Percentiles rank a stretch among this genome's conserved stretches.
Conservation (phyloP, 768 basidiomycete species). For the Mycena filopes region DNA sequence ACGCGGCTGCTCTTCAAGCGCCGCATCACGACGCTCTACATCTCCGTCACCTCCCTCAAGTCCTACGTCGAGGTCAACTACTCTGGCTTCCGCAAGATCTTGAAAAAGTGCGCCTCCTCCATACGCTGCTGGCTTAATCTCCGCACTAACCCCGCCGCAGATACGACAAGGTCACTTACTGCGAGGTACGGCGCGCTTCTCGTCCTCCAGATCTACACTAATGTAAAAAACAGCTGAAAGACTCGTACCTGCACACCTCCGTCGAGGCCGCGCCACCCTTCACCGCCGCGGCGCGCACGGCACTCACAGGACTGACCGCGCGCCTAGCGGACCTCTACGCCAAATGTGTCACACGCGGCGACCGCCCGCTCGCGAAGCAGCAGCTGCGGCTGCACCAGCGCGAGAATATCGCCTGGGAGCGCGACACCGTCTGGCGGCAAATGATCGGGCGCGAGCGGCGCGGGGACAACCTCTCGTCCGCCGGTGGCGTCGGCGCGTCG, state of each 20-base stretch:
- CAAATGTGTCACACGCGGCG: conserved; percentile 83
- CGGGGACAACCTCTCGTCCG: conserved; percentile 57
- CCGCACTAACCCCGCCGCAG: conserved; percentile 50
- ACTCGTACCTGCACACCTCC: conserved; percentile 74
- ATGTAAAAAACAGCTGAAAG: conserved; percentile 76
- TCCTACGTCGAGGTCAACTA: conserved; percentile 94
- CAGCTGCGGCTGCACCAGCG: conserved; percentile 89
- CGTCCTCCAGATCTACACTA: neutral
- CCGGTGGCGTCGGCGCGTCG: conserved; percentile 55
- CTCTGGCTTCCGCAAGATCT: conserved; percentile 93
- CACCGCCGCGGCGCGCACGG: conserved; percentile 67
- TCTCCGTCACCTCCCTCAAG: conserved; percentile 77
- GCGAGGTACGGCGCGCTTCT: conserved; percentile 53
- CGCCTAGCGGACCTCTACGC: conserved; percentile 80
- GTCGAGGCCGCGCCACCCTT: conserved; percentile 81
- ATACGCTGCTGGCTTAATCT: conserved; percentile 13
- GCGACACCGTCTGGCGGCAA: conserved; percentile 97
- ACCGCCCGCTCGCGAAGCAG: conserved; percentile 73
- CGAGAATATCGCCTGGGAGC: conserved; percentile 96
- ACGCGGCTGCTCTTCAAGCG: conserved; percentile 89
- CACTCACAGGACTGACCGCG: conserved; percentile 65
- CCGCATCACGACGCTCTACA: conserved; percentile 84
- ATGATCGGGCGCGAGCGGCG: conserved; percentile 89
- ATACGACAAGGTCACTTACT: conserved; percentile 94
- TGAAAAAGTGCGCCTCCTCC: conserved; percentile 80